These are phyloP conservation scores for Helotiales sp. DNA, from an alignment of 2,329 filamentous ascomycete species.

Conservation along the genomic window DNA sequence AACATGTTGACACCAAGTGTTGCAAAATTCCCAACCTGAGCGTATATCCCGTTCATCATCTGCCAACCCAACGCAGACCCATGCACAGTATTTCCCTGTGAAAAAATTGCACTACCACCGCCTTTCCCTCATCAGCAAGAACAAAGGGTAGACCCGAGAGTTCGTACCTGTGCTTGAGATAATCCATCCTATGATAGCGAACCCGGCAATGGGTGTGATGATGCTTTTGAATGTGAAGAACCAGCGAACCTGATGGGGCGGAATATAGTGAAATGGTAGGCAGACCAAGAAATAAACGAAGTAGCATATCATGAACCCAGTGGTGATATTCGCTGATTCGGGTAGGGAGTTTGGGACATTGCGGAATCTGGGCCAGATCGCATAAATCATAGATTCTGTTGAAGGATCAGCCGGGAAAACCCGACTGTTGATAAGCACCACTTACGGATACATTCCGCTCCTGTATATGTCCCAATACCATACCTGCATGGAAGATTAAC, in stretches of 20 bases:
- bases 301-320: constrained; percentile 53
- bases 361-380: constrained; percentile 22
- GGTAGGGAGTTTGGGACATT: constrained; percentile 45
- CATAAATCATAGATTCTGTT: constrained; percentile 30
- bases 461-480: constrained; percentile 34
- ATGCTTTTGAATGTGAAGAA: constrained; percentile 51
- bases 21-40: constrained; percentile 26
- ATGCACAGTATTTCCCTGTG: constrained; percentile 8
- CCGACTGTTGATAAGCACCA: background rate
- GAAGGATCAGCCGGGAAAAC: constrained; percentile 14
- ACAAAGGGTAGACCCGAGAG: background rate
- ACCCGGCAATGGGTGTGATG: constrained; percentile 15
- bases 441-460: constrained; percentile 31
- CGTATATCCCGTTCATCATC: constrained; percentile 34
- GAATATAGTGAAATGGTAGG: constrained; percentile 47
- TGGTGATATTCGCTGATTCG: constrained; percentile 50
- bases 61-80: constrained; percentile 15
- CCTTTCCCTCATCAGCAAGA: background rate
- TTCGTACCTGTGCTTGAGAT: constrained; percentile 6
- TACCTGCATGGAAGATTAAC: too few relatives aligned
- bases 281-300: constrained; percentile 40
- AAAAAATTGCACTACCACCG: constrained; percentile 10
- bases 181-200: constrained; percentile 19
- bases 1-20: constrained; percentile 14
- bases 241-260: constrained; percentile 44